Conservation (phyloP, 1,284 basidiomycete species). For the Athelia sp. region DNA sequence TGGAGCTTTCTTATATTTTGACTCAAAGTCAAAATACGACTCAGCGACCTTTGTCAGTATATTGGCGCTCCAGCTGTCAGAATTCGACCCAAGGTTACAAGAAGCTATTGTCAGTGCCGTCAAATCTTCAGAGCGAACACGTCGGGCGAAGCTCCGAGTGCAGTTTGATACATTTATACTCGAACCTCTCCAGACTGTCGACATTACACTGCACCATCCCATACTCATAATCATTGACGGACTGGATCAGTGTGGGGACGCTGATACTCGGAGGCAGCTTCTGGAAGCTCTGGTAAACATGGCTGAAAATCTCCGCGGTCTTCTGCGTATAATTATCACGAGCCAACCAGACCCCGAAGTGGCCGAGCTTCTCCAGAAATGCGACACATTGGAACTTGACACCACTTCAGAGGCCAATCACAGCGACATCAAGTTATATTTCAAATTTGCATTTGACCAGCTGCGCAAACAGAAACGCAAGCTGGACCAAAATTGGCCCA, state of each 20-base stretch:
- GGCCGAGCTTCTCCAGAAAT: constrained; percentile 7
- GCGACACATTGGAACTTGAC: constrained; percentile 16
- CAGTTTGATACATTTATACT: constrained; percentile 27
- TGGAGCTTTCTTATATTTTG: constrained; percentile 13
- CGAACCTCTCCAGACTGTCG: constrained; percentile 14
- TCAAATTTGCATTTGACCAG: no score
- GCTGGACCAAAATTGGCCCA: no score
- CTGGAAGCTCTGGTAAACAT: constrained; percentile 18
- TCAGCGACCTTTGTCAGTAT: constrained; percentile 9
- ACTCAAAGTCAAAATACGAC: constrained; percentile 6
- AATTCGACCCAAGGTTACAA: constrained; percentile 22
- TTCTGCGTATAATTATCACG: constrained; percentile 23
- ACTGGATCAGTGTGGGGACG: constrained; percentile 23
- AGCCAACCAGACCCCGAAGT: constrained; percentile 25
- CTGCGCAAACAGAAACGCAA: no score
- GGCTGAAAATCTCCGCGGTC: constrained; percentile 16
- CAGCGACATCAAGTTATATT: not conserved
- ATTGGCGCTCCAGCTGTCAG: constrained; percentile 23
- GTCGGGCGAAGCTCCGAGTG: constrained; percentile 21
- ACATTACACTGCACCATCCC: constrained; percentile 17
- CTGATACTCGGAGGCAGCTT: constrained; percentile 20
- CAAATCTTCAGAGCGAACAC: constrained; percentile 21
- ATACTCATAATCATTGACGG: constrained; percentile 27
- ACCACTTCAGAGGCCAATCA: constrained; percentile 20
- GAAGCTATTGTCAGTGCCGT: constrained; percentile 19